These are phyloP conservation scores for Geoglossum cookeanum DNA, from an alignment of 2,329 filamentous ascomycete species.

Conservation along the genomic window DNA sequence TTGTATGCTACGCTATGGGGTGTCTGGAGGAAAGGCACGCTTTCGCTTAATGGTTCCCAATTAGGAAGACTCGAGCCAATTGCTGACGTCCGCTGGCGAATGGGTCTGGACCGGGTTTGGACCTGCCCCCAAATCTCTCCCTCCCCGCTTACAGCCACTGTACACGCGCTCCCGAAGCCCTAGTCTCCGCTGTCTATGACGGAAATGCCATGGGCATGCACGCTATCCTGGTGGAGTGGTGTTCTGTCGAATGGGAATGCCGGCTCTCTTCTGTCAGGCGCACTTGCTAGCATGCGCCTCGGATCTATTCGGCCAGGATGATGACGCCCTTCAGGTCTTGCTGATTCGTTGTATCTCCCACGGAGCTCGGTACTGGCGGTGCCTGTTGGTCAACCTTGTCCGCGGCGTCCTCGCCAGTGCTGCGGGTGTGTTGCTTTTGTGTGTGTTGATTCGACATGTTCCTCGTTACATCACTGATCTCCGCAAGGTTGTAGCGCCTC, in stretches of 20 bases:
- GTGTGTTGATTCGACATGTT: slow-evolving; percentile 9
- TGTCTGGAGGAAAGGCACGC: not conserved
- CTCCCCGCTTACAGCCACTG: not conserved
- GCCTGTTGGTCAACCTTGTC: not conserved
- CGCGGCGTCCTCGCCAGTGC: not conserved
- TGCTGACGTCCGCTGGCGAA: not conserved
- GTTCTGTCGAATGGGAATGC: not conserved
- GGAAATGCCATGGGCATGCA: not conserved
- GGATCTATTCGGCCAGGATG: not conserved
- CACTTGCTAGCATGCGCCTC: not conserved
- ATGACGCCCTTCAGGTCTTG: not conserved
- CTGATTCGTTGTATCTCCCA: not conserved
- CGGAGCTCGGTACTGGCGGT: not conserved
- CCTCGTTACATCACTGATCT: slow-evolving; percentile 40
- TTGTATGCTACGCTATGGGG: not conserved
- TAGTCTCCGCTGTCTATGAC: not conserved
- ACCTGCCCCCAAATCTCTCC: not conserved
- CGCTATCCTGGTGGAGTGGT: not conserved
- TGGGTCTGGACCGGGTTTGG: not conserved
- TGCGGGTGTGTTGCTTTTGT: not conserved
- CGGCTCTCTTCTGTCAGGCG: not conserved
- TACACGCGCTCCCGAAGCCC: not conserved
- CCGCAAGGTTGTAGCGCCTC: slow-evolving; percentile 61
- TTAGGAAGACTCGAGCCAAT: not conserved
- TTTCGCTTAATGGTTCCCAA: not conserved